These are phyloP conservation scores for Apostasia shenzhenica DNA, from an alignment of 106 monocot genomes.

Conservation along the genomic window DNA sequence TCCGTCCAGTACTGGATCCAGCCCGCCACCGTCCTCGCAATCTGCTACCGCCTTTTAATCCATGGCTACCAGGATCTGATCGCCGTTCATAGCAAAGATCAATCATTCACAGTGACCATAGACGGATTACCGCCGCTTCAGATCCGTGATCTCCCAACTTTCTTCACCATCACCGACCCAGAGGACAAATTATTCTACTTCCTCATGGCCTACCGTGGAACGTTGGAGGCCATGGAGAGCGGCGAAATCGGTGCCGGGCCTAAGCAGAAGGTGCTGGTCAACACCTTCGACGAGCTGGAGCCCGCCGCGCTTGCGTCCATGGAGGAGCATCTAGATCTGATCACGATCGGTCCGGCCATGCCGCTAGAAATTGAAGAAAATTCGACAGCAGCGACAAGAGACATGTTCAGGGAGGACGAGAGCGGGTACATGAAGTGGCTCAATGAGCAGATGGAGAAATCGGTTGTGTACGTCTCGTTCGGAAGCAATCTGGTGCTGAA, in stretches of 20 bases:
- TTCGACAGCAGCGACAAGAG: neutral
- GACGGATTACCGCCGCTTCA: slow-evolving; percentile 21
- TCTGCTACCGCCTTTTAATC: slow-evolving; percentile 50
- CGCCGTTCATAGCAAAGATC: slow-evolving; percentile 3
- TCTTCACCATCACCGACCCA: neutral
- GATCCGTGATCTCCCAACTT: slow-evolving; percentile 33
- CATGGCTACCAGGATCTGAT: slow-evolving; percentile 22
- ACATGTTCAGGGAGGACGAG: slow-evolving; percentile 18
- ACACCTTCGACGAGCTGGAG: slow-evolving; percentile 29
- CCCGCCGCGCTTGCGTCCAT: slow-evolving; percentile 8
- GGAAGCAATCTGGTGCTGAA: slow-evolving; percentile 26
- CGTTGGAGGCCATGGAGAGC: too few species aligned
- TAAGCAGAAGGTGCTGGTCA: slow-evolving; percentile 15
- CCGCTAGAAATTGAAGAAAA: neutral
- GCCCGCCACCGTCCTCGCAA: slow-evolving; percentile 48
- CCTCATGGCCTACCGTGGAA: neutral
- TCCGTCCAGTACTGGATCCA: slow-evolving; percentile 54
- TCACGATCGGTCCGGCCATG: slow-evolving; percentile 20
- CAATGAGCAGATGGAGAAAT: slow-evolving; percentile 26
- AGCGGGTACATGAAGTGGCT: slow-evolving; percentile 39
- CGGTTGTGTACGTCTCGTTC: slow-evolving; percentile 50
- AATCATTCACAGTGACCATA: neutral
- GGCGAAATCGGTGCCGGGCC: too few species aligned
- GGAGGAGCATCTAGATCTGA: slow-evolving; percentile 8
- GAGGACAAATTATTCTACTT: neutral